These are phyloP conservation scores for Cercospora zeae-maydis DNA, from an alignment of 2,329 filamentous ascomycete genomes.

Conservation along the genomic window DNA sequence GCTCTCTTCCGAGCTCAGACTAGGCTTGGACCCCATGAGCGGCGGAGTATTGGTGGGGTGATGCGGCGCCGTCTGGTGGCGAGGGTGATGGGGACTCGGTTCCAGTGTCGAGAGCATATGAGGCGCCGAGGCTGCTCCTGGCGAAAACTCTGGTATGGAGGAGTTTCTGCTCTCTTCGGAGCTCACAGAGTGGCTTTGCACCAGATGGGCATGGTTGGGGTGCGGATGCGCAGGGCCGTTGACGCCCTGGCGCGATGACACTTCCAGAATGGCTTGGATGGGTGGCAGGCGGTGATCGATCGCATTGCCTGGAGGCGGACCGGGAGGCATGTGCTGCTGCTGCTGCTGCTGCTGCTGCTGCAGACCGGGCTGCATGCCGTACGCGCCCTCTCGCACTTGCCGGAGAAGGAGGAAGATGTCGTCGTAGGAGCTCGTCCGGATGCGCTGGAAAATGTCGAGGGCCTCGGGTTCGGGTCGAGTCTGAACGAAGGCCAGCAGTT, in stretches of 20 bases:
- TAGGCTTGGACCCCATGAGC: constrained; percentile 1
- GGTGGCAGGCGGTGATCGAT: constrained; percentile 24
- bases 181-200: constrained; percentile 23
- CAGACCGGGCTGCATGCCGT: constrained; percentile 13
- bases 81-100: constrained; percentile 4
- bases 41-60: constrained; percentile 4
- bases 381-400: constrained; percentile 19
- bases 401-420: constrained; percentile 27
- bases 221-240: background rate
- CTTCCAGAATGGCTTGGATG: constrained; percentile 25
- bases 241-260: constrained; percentile 10
- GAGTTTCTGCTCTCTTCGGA: constrained; percentile 25
- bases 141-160: constrained; percentile 12
- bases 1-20: constrained; percentile 25
- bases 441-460: constrained; percentile 31
- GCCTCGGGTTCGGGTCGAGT: constrained; percentile 31
- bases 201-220: constrained; percentile 14
- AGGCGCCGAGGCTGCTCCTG: background rate
- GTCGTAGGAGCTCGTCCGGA: constrained; percentile 25
- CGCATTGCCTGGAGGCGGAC: constrained; percentile 8
- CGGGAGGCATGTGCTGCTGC: constrained; percentile 1
- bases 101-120: constrained; percentile 5
- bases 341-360: background rate
- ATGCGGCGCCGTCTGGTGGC: background rate
- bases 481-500: constrained; percentile 31